A percentile compares a stretch with the other conserved stretches of the same genome.
Evolutionary conservation across 441 rosid species (phyloP).

Genomic region (Theobroma grandiflorum): DNA sequence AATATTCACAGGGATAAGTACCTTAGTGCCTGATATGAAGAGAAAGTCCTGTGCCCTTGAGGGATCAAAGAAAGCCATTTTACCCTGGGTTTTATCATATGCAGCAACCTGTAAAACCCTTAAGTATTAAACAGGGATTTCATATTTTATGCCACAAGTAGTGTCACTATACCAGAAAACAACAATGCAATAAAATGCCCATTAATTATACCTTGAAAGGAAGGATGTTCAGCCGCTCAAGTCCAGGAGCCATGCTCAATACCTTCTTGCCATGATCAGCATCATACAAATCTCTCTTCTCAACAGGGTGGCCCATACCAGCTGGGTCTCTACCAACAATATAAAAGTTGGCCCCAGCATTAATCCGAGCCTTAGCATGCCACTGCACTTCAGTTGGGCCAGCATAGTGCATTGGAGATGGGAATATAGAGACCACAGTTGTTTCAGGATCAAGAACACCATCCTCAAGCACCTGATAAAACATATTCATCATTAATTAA

Average conservation of each 20-base stretch:
- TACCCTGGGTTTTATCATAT: slow-evolving; percentile 91
- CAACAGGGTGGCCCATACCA: slow-evolving; percentile 95
- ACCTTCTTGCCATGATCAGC: slow-evolving; percentile 98
- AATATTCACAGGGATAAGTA: slow-evolving; percentile 23
- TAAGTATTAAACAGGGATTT: slow-evolving; percentile 3
- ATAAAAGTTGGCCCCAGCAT: slow-evolving; percentile 97
- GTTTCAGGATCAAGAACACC: slow-evolving; percentile 99
- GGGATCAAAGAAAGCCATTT: slow-evolving; percentile 98
- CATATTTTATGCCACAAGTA: not conserved
- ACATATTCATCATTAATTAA: slow-evolving; percentile 15
- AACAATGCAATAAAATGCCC: not conserved
- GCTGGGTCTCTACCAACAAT: slow-evolving; percentile 98
- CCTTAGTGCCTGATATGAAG: slow-evolving; percentile 97
- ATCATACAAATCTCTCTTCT: slow-evolving; percentile 91
- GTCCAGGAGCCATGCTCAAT: slow-evolving; percentile 94
- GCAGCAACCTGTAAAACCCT: slow-evolving; percentile 76
- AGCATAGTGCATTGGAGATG: slow-evolving; percentile 98
- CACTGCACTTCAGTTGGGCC: slow-evolving; percentile 99
- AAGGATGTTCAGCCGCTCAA: slow-evolving; percentile 91
- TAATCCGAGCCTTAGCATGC: slow-evolving; percentile 98
- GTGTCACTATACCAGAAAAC: not conserved
- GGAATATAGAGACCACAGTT: slow-evolving; percentile 92
- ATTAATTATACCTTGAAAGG: slow-evolving; percentile 75
- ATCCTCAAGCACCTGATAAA: slow-evolving; percentile 80
- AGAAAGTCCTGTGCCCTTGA: slow-evolving; percentile 85